Conservation (phyloP, 1,284 basidiomycete species). For the Puccinia polysora region DNA sequence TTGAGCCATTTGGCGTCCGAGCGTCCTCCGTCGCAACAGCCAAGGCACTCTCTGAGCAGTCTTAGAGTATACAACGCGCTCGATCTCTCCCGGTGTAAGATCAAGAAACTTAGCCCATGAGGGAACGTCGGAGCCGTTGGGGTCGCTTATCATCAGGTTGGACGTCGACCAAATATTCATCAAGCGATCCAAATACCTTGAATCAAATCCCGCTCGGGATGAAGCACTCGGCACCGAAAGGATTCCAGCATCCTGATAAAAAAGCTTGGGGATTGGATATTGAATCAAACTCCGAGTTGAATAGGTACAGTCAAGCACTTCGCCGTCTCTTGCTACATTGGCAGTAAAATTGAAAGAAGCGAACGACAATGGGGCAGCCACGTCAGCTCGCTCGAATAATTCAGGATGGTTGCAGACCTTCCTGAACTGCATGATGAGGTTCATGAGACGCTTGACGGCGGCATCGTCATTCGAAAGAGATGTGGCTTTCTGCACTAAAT, state of each 20-base stretch:
- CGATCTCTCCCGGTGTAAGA: constrained; percentile 34
- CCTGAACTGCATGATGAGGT: constrained; percentile 99
- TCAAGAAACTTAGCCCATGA: constrained; percentile 42
- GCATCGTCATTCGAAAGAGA: constrained; percentile 76
- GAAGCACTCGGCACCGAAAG: constrained; percentile 64
- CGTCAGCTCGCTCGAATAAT: constrained; percentile 94
- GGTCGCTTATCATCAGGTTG: constrained; percentile 59
- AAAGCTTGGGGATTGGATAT: constrained; percentile 67
- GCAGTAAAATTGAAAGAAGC: constrained; percentile 75
- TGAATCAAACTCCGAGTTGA: constrained; percentile 80
- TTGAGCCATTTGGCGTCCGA: constrained; percentile 19
- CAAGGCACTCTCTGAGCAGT: constrained; percentile 36
- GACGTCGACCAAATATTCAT: constrained; percentile 83
- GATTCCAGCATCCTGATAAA: constrained; percentile 76
- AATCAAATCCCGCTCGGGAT: constrained; percentile 61
- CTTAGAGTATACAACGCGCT: constrained; percentile 15
- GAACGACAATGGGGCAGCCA: constrained; percentile 86
- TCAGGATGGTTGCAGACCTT: constrained; percentile 99
- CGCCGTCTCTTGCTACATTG: constrained; percentile 76
- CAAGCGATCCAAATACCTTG: constrained; percentile 64
- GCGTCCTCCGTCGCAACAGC: constrained; percentile 1
- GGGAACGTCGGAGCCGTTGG: constrained; percentile 56
- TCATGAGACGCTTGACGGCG: constrained; percentile 90
- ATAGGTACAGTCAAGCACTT: constrained; percentile 74
- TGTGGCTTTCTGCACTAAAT: constrained; percentile 86